Evolutionary conservation across 495 filamentous ascomycete genomes (phyloP).

Genomic region (Aspergillus indologenus): DNA sequence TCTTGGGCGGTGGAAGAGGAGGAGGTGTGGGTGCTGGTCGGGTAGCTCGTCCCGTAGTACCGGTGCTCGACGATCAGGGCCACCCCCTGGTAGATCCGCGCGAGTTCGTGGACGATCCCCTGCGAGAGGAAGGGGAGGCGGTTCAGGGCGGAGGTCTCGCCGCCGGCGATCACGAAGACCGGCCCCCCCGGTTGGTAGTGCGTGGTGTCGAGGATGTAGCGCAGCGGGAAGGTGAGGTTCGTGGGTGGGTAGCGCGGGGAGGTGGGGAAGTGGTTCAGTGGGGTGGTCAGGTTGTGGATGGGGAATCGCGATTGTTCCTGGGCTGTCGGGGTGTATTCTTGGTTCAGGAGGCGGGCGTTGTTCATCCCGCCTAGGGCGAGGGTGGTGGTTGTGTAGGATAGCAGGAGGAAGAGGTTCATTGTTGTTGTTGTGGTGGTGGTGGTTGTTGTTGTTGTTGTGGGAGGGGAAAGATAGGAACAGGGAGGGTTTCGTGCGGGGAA

Average conservation of each 20-base stretch:
- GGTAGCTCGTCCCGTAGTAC: conserved; percentile 69
- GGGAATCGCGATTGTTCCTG: not conserved
- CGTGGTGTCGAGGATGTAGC: conserved; percentile 70
- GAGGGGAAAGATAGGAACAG: not conserved
- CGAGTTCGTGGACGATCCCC: conserved; percentile 62
- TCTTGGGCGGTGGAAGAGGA: conserved; percentile 49
- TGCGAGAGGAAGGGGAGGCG: conserved; percentile 66
- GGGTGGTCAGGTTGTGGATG: conserved; percentile 59
- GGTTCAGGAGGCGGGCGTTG: not conserved
- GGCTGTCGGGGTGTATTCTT: not conserved
- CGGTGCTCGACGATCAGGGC: conserved; percentile 74
- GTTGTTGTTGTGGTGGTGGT: not conserved
- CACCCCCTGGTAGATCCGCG: conserved; percentile 61
- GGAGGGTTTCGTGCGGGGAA: not conserved
- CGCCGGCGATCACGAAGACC: conserved; percentile 65
- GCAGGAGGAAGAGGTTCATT: not conserved
- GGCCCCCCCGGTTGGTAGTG: conserved; percentile 68
- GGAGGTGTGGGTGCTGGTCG: not conserved
- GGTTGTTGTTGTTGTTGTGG: not conserved
- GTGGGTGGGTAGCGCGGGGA: conserved; percentile 66
- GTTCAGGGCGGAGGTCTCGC: conserved; percentile 55
- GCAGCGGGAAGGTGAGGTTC: conserved; percentile 54
- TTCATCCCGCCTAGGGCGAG: not conserved
- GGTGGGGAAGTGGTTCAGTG: conserved; percentile 75
- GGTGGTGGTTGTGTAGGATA: not conserved